Evolutionary conservation across 2,329 filamentous ascomycete species (phyloP).

Genomic region (Chaetomium sp.): DNA sequence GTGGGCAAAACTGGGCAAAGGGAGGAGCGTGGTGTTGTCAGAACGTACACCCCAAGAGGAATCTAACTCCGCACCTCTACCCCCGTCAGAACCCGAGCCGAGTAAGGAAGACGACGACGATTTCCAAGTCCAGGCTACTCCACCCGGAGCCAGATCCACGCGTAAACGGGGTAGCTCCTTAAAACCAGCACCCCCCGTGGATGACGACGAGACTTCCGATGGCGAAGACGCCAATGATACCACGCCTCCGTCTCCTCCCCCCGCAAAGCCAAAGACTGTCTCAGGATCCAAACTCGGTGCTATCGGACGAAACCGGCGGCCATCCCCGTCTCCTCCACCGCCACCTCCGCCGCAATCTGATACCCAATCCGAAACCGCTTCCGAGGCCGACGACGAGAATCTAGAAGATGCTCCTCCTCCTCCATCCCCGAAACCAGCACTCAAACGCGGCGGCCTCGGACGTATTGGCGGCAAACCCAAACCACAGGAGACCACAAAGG

Average conservation of each 20-base stretch:
- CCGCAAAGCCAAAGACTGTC: neutral
- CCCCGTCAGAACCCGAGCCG: conserved; percentile 15
- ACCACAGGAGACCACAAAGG: conserved; percentile 14
- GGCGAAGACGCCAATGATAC: conserved; percentile 27
- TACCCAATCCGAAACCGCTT: conserved; percentile 37
- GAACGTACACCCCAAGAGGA: conserved; percentile 16
- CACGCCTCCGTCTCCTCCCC: conserved; percentile 5
- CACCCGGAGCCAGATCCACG: conserved; percentile 30
- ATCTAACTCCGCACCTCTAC: conserved; percentile 8
- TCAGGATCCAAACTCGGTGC: conserved; percentile 28
- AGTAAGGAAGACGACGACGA: conserved; percentile 37
- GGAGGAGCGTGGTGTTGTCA: conserved; percentile 23
- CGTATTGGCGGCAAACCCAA: conserved; percentile 32
- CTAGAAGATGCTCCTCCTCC: conserved; percentile 11
- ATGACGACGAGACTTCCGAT: conserved; percentile 30
- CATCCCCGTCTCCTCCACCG: conserved; percentile 27
- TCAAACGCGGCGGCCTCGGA: conserved; percentile 33
- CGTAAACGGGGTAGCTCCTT: conserved; percentile 18
- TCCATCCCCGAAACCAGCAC: conserved; percentile 22
- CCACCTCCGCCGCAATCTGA: conserved; percentile 22
- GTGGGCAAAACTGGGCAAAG: conserved; percentile 40
- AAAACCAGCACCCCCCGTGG: neutral
- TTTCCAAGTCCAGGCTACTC: conserved; percentile 46
- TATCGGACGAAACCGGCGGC: conserved; percentile 31
- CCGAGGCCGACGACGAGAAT: conserved; percentile 24